Conservation (phyloP, 2,329 filamentous ascomycete species). For the Fusarium sp. region DNA sequence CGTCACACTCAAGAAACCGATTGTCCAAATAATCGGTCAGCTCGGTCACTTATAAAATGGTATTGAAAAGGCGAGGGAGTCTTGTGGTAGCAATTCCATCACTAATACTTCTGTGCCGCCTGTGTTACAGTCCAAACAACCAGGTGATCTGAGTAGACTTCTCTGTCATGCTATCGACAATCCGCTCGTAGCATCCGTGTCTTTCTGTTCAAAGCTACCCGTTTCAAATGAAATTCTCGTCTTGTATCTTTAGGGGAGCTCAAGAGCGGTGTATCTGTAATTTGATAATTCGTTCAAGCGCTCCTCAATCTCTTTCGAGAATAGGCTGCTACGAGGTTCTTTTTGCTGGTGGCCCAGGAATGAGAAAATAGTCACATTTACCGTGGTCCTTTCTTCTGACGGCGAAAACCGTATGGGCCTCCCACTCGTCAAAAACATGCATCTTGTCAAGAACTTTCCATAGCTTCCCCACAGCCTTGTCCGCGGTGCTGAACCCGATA, state of each 20-base stretch:
- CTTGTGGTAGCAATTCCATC: fast-evolving
- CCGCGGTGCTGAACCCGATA: fast-evolving
- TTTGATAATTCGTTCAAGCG: not conserved
- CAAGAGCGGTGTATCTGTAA: not conserved
- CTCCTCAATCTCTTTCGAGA: fast-evolving
- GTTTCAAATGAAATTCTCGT: fast-evolving
- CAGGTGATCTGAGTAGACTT: not conserved
- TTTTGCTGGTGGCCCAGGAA: fast-evolving
- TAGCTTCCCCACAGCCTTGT: fast-evolving
- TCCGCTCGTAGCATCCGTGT: too few relatives aligned
- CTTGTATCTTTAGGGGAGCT: not conserved
- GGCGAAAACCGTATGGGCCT: not conserved
- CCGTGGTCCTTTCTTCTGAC: not conserved
- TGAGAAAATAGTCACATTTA: fast-evolving
- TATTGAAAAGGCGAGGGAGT: fast-evolving
- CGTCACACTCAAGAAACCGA: not conserved
- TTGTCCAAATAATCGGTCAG: fast-evolving
- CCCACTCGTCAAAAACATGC: not conserved
- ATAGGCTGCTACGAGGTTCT: fast-evolving
- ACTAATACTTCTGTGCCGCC: not conserved
- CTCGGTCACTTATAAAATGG: not conserved
- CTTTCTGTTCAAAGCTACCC: not conserved
- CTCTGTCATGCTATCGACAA: not conserved
- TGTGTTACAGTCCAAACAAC: not conserved
- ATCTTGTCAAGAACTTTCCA: not conserved